These are phyloP conservation scores for Hypericum perforatum DNA, from an alignment of 345 rosid species.

Conservation along the genomic window DNA sequence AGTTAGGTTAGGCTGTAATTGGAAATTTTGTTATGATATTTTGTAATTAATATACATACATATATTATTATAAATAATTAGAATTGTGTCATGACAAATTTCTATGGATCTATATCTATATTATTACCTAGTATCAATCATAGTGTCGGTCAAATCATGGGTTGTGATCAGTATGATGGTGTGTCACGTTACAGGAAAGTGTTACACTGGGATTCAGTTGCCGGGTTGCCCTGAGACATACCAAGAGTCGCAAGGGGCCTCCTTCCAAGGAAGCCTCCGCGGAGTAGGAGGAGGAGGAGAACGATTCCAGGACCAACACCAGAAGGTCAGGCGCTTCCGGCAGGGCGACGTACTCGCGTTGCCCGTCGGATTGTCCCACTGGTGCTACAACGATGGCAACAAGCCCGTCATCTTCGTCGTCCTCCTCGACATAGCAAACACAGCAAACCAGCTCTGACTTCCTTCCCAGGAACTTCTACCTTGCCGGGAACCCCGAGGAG, in stretches of 20 bases:
- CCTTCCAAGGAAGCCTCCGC: conserved; percentile 13
- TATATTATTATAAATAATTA: too few species aligned
- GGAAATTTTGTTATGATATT: too few species aligned
- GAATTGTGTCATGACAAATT: too few species aligned
- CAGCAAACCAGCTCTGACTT: conserved; percentile 65
- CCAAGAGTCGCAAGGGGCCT: conserved; percentile 42
- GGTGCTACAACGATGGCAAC: conserved; percentile 50
- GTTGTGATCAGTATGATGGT: neutral
- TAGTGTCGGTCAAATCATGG: neutral
- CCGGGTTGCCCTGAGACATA: conserved; percentile 69
- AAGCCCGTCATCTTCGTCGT: conserved; percentile 31
- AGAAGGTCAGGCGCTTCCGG: conserved; percentile 37
- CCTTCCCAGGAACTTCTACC: too few species aligned
- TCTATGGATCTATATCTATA: too few species aligned
- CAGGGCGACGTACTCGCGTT: conserved; percentile 39
- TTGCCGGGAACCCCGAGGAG: too few species aligned
- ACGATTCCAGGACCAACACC: conserved; percentile 42
- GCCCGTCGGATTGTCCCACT: conserved; percentile 45
- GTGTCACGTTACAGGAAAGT: conserved; percentile 26
- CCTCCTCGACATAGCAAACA: conserved; percentile 29
- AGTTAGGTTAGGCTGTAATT: too few species aligned
- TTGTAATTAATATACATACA: too few species aligned
- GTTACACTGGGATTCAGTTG: conserved; percentile 30
- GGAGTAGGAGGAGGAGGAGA: conserved; percentile 14
- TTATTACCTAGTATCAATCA: neutral